phyloP scores from a whole-genome alignment of 2,329 filamentous ascomycete genomes.

The Cladobotryum protrusum region DNA sequence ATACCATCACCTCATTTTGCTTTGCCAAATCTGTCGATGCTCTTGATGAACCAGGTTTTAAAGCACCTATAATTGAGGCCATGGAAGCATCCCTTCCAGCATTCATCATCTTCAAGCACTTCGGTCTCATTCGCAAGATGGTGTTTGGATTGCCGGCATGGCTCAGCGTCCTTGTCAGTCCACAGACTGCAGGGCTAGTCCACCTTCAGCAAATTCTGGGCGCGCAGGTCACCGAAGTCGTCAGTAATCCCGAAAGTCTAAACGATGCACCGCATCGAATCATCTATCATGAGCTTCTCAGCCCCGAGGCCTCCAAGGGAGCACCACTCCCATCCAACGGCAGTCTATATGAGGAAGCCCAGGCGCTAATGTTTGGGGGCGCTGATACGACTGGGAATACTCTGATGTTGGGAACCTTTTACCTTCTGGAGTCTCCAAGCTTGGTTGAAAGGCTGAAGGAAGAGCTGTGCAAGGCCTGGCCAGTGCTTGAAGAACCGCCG shows the following conservation, averaged over 20 bases:
- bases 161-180: not conserved
- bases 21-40: slow-evolving; percentile 1
- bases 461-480: not conserved
- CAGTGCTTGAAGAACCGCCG: not conserved
- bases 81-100: not conserved
- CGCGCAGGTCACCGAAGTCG: not conserved
- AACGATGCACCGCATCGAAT: not conserved
- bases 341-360: not conserved
- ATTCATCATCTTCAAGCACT: not conserved
- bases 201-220: not conserved
- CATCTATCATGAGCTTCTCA: not conserved
- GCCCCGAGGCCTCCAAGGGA: not conserved
- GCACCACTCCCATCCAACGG: not conserved
- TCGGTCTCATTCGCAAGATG: not conserved
- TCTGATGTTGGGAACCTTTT: not conserved
- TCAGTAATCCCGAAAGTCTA: not conserved
- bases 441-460: not conserved
- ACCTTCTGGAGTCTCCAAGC: not conserved
- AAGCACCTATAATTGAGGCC: not conserved
- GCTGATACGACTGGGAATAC: not conserved
- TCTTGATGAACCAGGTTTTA: not conserved
- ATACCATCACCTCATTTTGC: not conserved
- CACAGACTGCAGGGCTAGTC: not conserved
- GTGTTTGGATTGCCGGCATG: not conserved
- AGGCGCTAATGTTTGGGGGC: not conserved